Evolutionary conservation across 1,139 yeast species (phyloP).

Genomic region (Yamadazyma friedrichii): DNA sequence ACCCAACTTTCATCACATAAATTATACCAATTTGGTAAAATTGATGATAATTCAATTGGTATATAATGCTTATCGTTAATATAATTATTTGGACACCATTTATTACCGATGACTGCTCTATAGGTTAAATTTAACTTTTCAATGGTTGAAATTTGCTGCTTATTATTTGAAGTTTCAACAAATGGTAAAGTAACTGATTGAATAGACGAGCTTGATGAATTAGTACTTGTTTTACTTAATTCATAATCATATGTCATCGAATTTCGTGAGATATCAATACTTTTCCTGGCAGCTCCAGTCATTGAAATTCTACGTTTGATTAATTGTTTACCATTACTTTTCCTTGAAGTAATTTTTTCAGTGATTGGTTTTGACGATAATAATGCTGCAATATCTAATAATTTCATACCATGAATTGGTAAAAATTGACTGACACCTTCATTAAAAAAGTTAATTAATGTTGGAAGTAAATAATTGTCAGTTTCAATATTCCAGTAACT

Average conservation of each 20-base stretch:
- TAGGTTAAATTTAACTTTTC: conserved; percentile 48
- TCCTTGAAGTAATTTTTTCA: conserved; percentile 22
- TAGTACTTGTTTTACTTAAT: conserved; percentile 46
- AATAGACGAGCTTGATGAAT: conserved; percentile 38
- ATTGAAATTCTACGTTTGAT: conserved; percentile 47
- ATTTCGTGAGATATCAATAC: conserved; percentile 25
- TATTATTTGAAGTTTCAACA: conserved; percentile 41
- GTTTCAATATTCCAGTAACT: conserved; percentile 74
- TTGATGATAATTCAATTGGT: conserved; percentile 25
- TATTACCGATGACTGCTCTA: conserved; percentile 48
- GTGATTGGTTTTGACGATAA: conserved; percentile 40
- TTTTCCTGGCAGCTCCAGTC: conserved; percentile 26
- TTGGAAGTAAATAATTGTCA: conserved; percentile 63
- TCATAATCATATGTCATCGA: conserved; percentile 55
- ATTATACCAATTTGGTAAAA: conserved; percentile 38
- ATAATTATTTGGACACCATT: conserved; percentile 43
- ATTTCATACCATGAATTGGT: conserved; percentile 62
- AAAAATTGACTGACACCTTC: conserved; percentile 59
- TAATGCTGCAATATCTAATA: conserved; percentile 62
- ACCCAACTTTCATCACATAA: conserved; percentile 49
- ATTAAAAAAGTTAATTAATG: conserved; percentile 73
- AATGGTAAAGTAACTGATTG: conserved; percentile 42
- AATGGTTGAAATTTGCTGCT: conserved; percentile 40
- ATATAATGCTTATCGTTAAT: conserved; percentile 27
- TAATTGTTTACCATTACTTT: conserved; percentile 27